Evolutionary conservation across 306 rosid genomes (phyloP), one percentile per base, ranked within the genome.

Genomic region (Citrullus colocynthis): DNA sequence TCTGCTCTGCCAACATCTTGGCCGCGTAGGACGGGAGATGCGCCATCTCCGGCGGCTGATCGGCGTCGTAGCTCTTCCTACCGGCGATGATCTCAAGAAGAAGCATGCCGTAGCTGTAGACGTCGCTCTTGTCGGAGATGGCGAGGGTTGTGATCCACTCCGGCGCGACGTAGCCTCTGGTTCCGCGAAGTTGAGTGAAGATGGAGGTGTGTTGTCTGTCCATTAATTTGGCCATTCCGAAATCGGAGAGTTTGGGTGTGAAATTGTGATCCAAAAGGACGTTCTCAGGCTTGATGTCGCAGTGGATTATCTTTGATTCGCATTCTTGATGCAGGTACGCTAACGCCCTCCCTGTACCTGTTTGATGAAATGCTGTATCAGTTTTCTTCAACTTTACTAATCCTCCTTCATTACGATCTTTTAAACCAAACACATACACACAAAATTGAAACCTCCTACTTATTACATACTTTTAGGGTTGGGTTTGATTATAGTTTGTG

Each of bases 211-310:
- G 74, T 52, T 85, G 83, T 41, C 77, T 62, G 78, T 70, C 64
- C 81, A 82, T 82, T 21, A 71, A 72, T 66, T 85, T 85, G 1
- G 87, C 85, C 87, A 85, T 77, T 24, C 87, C 83, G 20, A 85
- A 85, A 58, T 85, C 85, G 9, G 87, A 85, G 58, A 85, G 81
- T 77, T 82, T 85, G 18, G 87, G 80, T 0, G 65, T 42, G 54
- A 85, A 82, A 11, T 85, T 82, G 6, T 85, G 79, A 32, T 84
- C 85, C 36, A 84, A 82, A 54, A 84, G 85, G 61, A 85, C 81
- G 69, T 85, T 85, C 51, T 85, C 88, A 0, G 88, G 88, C 75
- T 85, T 85, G 49, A 85, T 85, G 34, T 85, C 88, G 83, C 88
- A 85, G 77, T 85, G 88, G 75, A 85, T 57, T 49, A 85, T 82